phyloP scores from a whole-genome alignment of 257 asterid species.

The Eustoma russellianum region DNA sequence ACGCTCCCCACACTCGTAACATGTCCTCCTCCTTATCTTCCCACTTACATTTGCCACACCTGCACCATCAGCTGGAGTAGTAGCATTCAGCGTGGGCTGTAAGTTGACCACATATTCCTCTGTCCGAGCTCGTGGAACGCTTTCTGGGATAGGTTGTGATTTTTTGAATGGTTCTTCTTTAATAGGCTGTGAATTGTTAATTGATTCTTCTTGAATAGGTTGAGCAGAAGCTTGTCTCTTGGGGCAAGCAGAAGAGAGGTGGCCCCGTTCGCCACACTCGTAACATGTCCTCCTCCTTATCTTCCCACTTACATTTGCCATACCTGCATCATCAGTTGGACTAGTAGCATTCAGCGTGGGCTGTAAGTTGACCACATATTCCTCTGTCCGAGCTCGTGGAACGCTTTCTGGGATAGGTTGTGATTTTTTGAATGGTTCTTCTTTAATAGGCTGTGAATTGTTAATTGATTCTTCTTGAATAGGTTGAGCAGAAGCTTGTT shows the following conservation, averaged over 20 bases:
- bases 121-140: no score
- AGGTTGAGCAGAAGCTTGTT: slow-evolving; percentile 27
- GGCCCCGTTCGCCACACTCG: slow-evolving; percentile 83
- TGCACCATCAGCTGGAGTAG: slow-evolving; percentile 9
- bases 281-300: slow-evolving; percentile 77
- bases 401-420: slow-evolving; percentile 8
- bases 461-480: slow-evolving; percentile 2
- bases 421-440: not conserved
- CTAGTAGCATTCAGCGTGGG: no score
- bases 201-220: slow-evolving; percentile 6
- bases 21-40: slow-evolving; percentile 73
- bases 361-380: no score
- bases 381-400: no score
- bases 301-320: slow-evolving; percentile 41
- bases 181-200: no score
- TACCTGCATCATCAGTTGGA: slow-evolving; percentile 15
- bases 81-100: no score
- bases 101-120: no score
- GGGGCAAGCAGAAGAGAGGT: slow-evolving; percentile 76
- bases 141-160: no score
- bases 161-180: no score
- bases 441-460: not conserved
- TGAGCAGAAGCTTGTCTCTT: slow-evolving; percentile 37
- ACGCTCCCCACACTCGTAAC: slow-evolving; percentile 77
- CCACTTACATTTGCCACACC: slow-evolving; percentile 34